phyloP scores from a whole-genome alignment of 345 rosid genomes.

The Corymbia maculata region DNA sequence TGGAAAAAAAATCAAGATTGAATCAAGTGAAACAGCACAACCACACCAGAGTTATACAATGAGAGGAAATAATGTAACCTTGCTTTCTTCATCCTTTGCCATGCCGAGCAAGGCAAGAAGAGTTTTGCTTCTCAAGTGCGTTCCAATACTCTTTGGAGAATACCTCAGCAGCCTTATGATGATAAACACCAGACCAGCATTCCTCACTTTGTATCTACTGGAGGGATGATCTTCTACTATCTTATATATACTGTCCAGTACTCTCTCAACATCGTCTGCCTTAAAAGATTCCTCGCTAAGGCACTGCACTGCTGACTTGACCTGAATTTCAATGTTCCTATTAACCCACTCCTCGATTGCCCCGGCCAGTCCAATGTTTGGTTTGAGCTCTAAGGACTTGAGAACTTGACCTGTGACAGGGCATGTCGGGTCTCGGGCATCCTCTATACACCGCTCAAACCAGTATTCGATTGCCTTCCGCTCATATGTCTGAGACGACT shows the following conservation, averaged over 20 bases:
- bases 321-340: slow-evolving; percentile 15
- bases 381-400: slow-evolving; percentile 22
- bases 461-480: slow-evolving; percentile 23
- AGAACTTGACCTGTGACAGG: slow-evolving; percentile 32
- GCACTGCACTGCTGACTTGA: slow-evolving; percentile 5
- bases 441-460: slow-evolving; percentile 26
- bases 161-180: slow-evolving; percentile 20
- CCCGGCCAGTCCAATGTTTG: slow-evolving; percentile 27
- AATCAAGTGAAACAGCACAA: neutral
- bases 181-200: slow-evolving; percentile 17
- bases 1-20: neutral
- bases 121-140: slow-evolving; percentile 26
- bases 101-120: slow-evolving; percentile 24
- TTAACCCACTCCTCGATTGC: slow-evolving; percentile 39
- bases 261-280: slow-evolving; percentile 11
- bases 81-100: slow-evolving; percentile 39
- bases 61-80: slow-evolving; percentile 11
- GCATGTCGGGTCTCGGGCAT: slow-evolving; percentile 21
- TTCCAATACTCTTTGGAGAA: slow-evolving; percentile 13
- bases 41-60: neutral
- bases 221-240: slow-evolving; percentile 26
- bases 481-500: slow-evolving; percentile 38
- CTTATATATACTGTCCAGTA: slow-evolving; percentile 11
- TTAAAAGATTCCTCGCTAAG: slow-evolving; percentile 11
- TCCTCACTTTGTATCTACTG: slow-evolving; percentile 16